These are phyloP conservation scores for Neofusicoccum kwambonambiense DNA, from an alignment of 2,329 filamentous ascomycete genomes.

Conservation along the genomic window DNA sequence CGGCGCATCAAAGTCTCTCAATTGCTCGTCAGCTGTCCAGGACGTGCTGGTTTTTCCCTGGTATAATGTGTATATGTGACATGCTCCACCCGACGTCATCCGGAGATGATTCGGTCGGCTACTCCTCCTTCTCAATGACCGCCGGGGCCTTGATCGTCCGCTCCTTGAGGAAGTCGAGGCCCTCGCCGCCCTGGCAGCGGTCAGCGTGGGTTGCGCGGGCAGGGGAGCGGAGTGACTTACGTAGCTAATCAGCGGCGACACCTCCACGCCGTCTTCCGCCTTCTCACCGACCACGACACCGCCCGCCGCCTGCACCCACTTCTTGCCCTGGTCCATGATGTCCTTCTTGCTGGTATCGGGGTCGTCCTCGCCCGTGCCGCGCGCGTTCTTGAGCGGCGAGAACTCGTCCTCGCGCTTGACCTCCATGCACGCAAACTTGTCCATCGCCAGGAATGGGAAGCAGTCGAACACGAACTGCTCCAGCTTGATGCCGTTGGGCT, in stretches of 20 bases:
- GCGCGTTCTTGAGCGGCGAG: conserved; percentile 90
- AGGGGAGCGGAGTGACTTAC: conserved; percentile 58
- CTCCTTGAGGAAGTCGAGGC: conserved; percentile 59
- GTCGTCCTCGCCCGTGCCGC: conserved; percentile 79
- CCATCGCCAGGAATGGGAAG: conserved; percentile 82
- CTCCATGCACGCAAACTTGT: conserved; percentile 93
- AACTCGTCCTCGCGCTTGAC: conserved; percentile 97
- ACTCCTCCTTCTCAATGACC: conserved; percentile 60
- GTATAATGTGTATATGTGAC: neutral
- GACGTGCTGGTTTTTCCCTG: conserved; percentile 7
- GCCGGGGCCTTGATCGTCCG: conserved; percentile 63
- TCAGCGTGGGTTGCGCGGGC: conserved; percentile 15
- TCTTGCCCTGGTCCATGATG: conserved; percentile 84
- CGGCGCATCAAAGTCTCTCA: neutral
- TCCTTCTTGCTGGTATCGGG: conserved; percentile 88
- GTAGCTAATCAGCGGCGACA: conserved; percentile 92
- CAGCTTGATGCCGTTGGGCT: conserved; percentile 97
- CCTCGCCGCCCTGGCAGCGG: conserved; percentile 56
- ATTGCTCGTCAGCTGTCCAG: conserved; percentile 9
- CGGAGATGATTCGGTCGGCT: conserved; percentile 20
- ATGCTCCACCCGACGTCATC: conserved; percentile 3
- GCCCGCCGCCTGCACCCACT: conserved; percentile 80
- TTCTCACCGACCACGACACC: conserved; percentile 68
- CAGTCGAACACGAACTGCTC: conserved; percentile 99
- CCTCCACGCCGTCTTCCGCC: conserved; percentile 70